Percentiles rank a stretch among this genome's conserved stretches.
phyloP scores from a whole-genome alignment of 208 protist species.

The Entamoeba invadens region DNA sequence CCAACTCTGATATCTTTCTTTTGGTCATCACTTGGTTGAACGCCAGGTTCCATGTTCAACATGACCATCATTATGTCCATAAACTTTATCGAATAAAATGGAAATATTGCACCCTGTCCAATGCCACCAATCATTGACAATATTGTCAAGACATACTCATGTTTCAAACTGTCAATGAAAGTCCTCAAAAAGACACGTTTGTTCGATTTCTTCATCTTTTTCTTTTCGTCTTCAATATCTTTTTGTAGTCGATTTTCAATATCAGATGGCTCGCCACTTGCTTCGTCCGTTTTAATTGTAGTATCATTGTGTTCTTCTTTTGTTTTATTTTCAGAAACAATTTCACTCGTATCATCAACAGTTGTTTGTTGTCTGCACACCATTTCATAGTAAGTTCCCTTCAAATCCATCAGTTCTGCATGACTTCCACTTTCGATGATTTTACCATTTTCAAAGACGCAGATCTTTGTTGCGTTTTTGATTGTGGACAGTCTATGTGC shows the following conservation, averaged over 20 bases:
- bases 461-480: not conserved
- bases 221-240: not conserved
- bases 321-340: no score
- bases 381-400: no score
- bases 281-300: no score
- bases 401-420: no score
- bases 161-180: not conserved
- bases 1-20: not conserved
- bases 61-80: not conserved
- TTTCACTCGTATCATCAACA: no score
- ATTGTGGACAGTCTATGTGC: not conserved
- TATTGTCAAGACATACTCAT: not conserved
- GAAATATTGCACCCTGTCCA: not conserved
- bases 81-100: not conserved
- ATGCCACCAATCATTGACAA: not conserved
- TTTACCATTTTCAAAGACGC: no score
- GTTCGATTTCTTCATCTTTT: not conserved
- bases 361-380: no score
- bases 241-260: not conserved
- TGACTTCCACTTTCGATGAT: no score
- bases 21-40: not conserved
- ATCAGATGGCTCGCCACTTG: no score
- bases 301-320: no score
- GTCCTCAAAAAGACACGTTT: not conserved
- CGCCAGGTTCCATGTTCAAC: not conserved